These are phyloP conservation scores for Neoscytalidium dimidiatum DNA, from an alignment of 2,329 filamentous ascomycete species.

Conservation along the genomic window DNA sequence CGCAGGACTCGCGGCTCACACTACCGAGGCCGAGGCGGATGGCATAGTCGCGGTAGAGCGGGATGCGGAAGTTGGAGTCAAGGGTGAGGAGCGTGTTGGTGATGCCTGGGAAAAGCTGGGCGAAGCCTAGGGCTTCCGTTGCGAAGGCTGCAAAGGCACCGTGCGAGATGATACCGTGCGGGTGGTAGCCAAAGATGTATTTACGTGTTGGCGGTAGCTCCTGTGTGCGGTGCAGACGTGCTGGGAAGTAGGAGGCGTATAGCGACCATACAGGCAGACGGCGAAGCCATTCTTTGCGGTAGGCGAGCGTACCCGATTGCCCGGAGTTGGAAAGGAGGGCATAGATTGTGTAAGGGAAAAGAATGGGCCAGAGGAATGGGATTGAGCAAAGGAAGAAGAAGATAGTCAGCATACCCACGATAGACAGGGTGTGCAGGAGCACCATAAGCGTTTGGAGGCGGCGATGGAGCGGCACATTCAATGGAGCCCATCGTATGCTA, in stretches of 20 bases:
- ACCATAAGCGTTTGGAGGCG: constrained; percentile 53
- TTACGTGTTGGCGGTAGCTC: constrained; percentile 78
- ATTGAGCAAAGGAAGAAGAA: constrained; percentile 94
- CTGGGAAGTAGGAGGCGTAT: constrained; percentile 92
- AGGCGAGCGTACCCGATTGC: constrained; percentile 71
- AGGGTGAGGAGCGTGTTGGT: constrained; percentile 91
- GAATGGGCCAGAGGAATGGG: constrained; percentile 83
- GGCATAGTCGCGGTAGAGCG: constrained; percentile 93
- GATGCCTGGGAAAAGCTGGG: constrained; percentile 87
- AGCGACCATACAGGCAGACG: constrained; percentile 78
- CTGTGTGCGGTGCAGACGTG: constrained; percentile 80
- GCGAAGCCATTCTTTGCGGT: constrained; percentile 74
- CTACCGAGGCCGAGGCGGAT: constrained; percentile 83
- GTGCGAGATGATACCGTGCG: constrained; percentile 95
- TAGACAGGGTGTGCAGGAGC: constrained; percentile 52
- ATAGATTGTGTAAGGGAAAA: constrained; percentile 78
- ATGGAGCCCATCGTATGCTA: constrained; percentile 84
- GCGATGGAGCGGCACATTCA: constrained; percentile 62
- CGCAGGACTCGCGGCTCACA: constrained; percentile 88
- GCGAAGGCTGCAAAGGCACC: constrained; percentile 92
- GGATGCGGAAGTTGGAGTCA: constrained; percentile 94
- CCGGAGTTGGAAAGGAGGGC: constrained; percentile 77
- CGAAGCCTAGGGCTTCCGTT: constrained; percentile 86
- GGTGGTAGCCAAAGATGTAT: constrained; percentile 97
- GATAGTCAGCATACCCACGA: constrained; percentile 60